Evolutionary conservation across 306 rosid genomes (phyloP).

Genomic region (Cyamopsis tetragonoloba): DNA sequence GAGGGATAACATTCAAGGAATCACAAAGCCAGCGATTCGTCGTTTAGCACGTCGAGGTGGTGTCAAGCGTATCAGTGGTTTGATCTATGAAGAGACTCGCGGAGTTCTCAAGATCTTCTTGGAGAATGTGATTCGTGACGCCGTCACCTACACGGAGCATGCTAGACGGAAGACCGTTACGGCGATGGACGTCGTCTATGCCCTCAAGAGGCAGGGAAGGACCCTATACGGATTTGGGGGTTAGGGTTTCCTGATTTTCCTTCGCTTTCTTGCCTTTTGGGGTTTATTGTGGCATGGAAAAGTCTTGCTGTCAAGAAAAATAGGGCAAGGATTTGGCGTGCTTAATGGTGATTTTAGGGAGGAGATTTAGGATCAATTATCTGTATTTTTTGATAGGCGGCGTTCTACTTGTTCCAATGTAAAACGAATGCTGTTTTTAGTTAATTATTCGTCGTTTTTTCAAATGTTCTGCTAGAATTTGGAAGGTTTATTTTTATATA

Average conservation of each 20-base stretch:
- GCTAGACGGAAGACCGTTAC: constrained; percentile 68
- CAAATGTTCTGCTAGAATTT: background rate
- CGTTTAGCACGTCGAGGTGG: constrained; percentile 72
- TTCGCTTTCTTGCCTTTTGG: background rate
- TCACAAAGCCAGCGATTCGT: constrained; percentile 61
- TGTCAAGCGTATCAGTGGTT: constrained; percentile 64
- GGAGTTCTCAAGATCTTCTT: constrained; percentile 67
- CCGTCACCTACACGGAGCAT: constrained; percentile 68
- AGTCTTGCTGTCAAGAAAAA: constrained; percentile 69
- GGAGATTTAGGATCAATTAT: background rate
- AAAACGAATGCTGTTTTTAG: background rate
- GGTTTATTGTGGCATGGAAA: background rate
- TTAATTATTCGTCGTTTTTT: background rate
- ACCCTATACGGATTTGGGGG: constrained; percentile 78
- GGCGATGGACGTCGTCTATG: constrained; percentile 71
- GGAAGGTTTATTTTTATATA: too few species aligned
- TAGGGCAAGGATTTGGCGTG: background rate
- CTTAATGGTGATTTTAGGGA: background rate
- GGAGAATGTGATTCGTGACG: constrained; percentile 74
- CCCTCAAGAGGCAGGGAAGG: constrained; percentile 67
- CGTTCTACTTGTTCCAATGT: background rate
- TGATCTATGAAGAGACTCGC: constrained; percentile 66
- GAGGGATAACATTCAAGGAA: constrained; percentile 65
- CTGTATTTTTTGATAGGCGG: background rate
- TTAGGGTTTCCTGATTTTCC: constrained; percentile 19